Percentiles rank a stretch among this genome's conserved stretches.
These are phyloP conservation scores for Leucosporidium creatinivorum DNA, from an alignment of 768 basidiomycete genomes.

Conservation along the genomic window DNA sequence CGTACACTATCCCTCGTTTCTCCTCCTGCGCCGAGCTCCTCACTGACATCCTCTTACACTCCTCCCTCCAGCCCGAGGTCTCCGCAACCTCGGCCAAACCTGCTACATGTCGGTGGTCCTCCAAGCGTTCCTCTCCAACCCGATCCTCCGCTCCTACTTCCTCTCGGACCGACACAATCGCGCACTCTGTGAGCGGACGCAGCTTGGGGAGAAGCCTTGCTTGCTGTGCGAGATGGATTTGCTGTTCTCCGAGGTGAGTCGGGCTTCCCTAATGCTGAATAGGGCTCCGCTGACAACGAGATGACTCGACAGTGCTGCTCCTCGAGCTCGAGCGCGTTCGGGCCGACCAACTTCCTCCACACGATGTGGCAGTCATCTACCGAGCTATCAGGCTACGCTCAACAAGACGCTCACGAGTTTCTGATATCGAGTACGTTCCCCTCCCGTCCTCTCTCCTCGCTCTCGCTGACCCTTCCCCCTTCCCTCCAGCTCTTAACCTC, in stretches of 20 bases:
- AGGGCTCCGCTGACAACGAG: neutral
- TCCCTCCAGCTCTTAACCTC: conserved; percentile 60
- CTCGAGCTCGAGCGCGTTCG: conserved; percentile 53
- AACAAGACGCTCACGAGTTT: conserved; percentile 89
- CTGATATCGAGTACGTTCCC: conserved; percentile 54
- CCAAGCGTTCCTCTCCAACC: conserved; percentile 83
- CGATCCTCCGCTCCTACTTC: conserved; percentile 78
- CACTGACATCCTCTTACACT: too few species aligned
- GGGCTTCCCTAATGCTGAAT: neutral
- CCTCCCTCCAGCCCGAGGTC: conserved; percentile 14
- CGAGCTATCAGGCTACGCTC: conserved; percentile 82
- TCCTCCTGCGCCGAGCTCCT: rapidly evolving
- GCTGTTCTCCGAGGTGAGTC: conserved; percentile 60
- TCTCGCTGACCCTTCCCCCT: conserved; percentile 21
- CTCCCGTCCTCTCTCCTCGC: neutral
- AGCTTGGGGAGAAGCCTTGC: conserved; percentile 21
- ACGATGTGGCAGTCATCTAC: conserved; percentile 66
- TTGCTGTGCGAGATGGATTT: conserved; percentile 21
- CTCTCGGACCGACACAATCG: conserved; percentile 82
- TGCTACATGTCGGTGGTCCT: conserved; percentile 90
- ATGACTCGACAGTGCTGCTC: conserved; percentile 1
- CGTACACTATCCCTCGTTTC: neutral
- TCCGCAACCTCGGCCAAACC: conserved; percentile 51
- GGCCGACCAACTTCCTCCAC: conserved; percentile 72
- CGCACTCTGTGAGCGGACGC: conserved; percentile 51